Evolutionary conservation across 768 basidiomycete species (phyloP).

Genomic region (Glaciozyma martinii): DNA sequence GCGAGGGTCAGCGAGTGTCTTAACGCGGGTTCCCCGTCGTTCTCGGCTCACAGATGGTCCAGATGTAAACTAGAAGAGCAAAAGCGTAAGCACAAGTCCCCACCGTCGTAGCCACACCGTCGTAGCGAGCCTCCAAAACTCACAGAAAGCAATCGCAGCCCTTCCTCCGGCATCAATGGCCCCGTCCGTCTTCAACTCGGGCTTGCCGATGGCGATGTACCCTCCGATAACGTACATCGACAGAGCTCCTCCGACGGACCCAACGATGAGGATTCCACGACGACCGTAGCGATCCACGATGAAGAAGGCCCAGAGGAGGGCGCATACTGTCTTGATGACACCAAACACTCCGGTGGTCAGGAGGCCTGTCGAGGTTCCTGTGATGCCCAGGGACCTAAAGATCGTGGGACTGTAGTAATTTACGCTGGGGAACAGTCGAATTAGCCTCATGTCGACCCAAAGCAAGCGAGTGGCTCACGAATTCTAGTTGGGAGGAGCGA

Average conservation of each 20-base stretch:
- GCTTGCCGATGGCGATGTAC: conserved; percentile 22
- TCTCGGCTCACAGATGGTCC: no score
- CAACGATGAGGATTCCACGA: conserved; percentile 40
- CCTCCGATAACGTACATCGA: conserved; percentile 36
- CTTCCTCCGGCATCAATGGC: conserved; percentile 27
- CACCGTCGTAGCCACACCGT: no score
- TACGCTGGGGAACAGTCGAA: no score
- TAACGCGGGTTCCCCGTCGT: no score
- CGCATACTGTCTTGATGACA: conserved; percentile 42
- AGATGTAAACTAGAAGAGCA: no score
- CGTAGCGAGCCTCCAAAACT: no score
- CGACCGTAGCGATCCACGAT: conserved; percentile 28
- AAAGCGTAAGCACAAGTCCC: no score
- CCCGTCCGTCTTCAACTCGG: no score
- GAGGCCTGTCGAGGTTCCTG: conserved; percentile 27
- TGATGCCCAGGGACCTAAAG: conserved; percentile 41
- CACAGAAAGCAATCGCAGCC: conserved; percentile 36
- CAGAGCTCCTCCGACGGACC: conserved; percentile 44
- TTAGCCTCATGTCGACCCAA: no score
- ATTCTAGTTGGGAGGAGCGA: no score
- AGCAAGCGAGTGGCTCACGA: no score
- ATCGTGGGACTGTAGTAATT: conserved; percentile 49
- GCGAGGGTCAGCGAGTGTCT: no score
- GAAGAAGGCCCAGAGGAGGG: conserved; percentile 41
- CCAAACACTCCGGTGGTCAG: conserved; percentile 46